A percentile compares a stretch with the other conserved stretches of the same genome.
Evolutionary conservation across 139 green algal genomes (phyloP).

Genomic region (Chlamydomonas applanata): DNA sequence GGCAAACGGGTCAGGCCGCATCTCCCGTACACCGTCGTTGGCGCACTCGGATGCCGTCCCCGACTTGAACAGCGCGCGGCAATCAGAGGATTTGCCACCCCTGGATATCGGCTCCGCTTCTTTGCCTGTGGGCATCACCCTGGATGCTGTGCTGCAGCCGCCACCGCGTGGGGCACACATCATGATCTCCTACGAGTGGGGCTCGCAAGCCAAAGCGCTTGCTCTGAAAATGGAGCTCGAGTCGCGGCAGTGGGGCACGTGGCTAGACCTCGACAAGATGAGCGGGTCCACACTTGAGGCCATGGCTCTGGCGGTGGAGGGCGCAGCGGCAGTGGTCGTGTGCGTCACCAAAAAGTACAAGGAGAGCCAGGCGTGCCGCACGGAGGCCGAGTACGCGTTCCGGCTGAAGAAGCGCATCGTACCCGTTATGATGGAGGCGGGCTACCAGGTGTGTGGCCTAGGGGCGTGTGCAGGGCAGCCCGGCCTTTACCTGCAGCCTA

Average conservation of each 20-base stretch:
- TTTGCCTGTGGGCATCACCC: too few species aligned
- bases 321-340: conserved; percentile 31
- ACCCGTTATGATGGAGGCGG: conserved; percentile 31
- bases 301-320: conserved; percentile 42
- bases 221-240: conserved; percentile 33
- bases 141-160: too few species aligned
- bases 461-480: too few species aligned
- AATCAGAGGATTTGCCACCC: too few species aligned
- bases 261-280: conserved; percentile 49
- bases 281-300: conserved; percentile 35
- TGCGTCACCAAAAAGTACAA: conserved; percentile 41
- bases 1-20: too few species aligned
- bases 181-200: conserved; percentile 51
- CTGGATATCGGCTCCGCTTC: too few species aligned
- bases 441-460: conserved; percentile 12
- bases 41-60: too few species aligned
- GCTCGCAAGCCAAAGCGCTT: conserved; percentile 32
- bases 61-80: too few species aligned
- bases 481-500: too few species aligned
- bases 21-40: too few species aligned
- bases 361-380: conserved; percentile 45
- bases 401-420: conserved; percentile 23
- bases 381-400: conserved; percentile 48
- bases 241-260: conserved; percentile 20
- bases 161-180: conserved; percentile 10